Evolutionary conservation across 2,329 filamentous ascomycete species (phyloP).

Genomic region (Ophiosphaerella korrae): DNA sequence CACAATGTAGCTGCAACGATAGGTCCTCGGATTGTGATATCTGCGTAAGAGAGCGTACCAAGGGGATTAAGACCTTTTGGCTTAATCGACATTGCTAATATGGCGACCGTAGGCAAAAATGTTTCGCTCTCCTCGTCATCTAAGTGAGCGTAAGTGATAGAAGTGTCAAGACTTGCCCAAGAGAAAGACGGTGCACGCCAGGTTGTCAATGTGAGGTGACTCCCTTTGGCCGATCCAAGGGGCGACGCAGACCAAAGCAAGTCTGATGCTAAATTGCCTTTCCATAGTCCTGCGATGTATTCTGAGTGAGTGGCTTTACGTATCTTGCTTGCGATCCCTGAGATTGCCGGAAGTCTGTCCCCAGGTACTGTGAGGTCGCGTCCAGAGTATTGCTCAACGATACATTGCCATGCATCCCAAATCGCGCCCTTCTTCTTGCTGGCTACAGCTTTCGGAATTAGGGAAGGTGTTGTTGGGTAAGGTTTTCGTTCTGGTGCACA

Average conservation of each 20-base stretch:
- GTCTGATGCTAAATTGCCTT: slow-evolving; percentile 35
- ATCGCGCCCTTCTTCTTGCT: slow-evolving; percentile 26
- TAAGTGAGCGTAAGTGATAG: slow-evolving; percentile 27
- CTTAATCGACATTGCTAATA: slow-evolving; percentile 19
- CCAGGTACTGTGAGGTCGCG: slow-evolving; percentile 30
- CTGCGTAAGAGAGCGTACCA: slow-evolving; percentile 30
- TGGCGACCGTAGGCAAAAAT: slow-evolving; percentile 18
- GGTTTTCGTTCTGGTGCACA: slow-evolving; percentile 34
- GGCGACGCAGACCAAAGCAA: slow-evolving; percentile 33
- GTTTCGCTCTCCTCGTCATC: slow-evolving; percentile 28
- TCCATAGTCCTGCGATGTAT: slow-evolving; percentile 45
- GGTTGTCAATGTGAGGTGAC: slow-evolving; percentile 18
- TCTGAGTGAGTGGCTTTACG: slow-evolving; percentile 32
- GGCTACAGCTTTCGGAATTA: slow-evolving; percentile 39
- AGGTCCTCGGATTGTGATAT: slow-evolving; percentile 29
- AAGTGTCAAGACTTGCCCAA: slow-evolving; percentile 38
- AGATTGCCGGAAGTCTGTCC: slow-evolving; percentile 42
- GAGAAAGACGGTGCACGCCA: slow-evolving; percentile 41
- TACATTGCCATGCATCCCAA: slow-evolving; percentile 40
- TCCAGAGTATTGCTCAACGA: slow-evolving; percentile 38
- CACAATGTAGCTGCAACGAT: slow-evolving; percentile 21
- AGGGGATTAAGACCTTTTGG: slow-evolving; percentile 34
- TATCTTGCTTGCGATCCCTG: slow-evolving; percentile 42
- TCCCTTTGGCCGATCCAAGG: slow-evolving; percentile 1
- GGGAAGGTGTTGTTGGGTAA: slow-evolving; percentile 34